Conservation (phyloP, 2,329 filamentous ascomycete genomes). For the Blastomyces percursus region DNA sequence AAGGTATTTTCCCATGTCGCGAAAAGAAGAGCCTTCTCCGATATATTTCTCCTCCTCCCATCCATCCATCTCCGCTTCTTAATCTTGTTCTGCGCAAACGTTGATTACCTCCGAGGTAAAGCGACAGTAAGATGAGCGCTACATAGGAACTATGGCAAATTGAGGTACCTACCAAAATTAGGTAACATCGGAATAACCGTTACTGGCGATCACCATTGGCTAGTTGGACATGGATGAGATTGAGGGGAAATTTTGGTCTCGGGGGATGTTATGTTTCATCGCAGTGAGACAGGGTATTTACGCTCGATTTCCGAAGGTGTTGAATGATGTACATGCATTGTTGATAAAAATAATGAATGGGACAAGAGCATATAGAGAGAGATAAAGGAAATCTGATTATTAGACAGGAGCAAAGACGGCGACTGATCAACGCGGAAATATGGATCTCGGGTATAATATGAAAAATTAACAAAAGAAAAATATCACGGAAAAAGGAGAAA, state of each 20-base stretch:
- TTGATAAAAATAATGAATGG: background rate
- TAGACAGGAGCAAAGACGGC: background rate
- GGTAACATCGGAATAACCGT: background rate
- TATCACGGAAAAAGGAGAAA: background rate
- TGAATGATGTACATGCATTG: background rate
- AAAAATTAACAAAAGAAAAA: background rate
- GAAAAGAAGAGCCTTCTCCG: too few relatives aligned
- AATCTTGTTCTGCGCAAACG: too few relatives aligned
- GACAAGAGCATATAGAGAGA: background rate
- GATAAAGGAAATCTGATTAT: background rate
- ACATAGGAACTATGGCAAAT: background rate
- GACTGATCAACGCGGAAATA: background rate
- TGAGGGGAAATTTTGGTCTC: too few relatives aligned
- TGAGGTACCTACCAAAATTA: background rate
- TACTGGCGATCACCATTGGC: background rate
- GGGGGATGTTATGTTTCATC: too few relatives aligned
- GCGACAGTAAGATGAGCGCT: background rate
- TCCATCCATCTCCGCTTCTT: too few relatives aligned
- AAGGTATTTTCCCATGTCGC: too few relatives aligned
- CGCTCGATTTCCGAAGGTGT: background rate
- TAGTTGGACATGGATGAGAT: too few relatives aligned
- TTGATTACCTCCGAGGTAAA: background rate
- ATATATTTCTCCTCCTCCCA: too few relatives aligned
- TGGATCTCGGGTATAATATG: background rate
- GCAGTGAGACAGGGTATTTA: background rate